A percentile compares a stretch with the other conserved stretches of the same genome.
Conservation (phyloP, 1,284 basidiomycete species). For the Pascua guehoae region DNA sequence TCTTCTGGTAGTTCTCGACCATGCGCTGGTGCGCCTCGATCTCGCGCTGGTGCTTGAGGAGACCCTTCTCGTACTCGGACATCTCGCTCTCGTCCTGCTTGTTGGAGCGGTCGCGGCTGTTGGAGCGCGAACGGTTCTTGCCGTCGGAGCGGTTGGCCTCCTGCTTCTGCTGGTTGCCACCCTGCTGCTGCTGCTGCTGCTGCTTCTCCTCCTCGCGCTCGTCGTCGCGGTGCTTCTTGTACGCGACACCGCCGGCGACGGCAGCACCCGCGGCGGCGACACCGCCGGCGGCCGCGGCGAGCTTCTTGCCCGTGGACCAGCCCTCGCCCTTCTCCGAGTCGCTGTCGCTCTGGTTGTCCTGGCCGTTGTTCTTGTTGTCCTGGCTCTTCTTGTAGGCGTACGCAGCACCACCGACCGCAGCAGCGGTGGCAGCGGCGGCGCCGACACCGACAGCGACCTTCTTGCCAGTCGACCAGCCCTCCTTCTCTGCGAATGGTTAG, state of each 20-base stretch:
- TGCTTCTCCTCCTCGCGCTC: neutral
- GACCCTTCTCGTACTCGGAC: constrained; percentile 2
- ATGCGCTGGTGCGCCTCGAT: constrained; percentile 8
- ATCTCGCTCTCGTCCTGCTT: neutral
- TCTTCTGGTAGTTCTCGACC: constrained; percentile 6
- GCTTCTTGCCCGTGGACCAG: neutral
- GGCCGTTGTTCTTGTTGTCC: neutral
- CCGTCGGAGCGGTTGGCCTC: neutral
- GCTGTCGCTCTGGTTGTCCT: neutral
- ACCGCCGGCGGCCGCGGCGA: neutral
- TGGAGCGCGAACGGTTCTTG: neutral
- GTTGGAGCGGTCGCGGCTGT: too few relatives aligned
- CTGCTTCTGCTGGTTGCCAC: neutral
- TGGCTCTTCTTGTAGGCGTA: too few relatives aligned
- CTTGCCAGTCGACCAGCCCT: too few relatives aligned
- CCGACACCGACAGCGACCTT: too few relatives aligned
- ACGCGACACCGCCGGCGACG: neutral
- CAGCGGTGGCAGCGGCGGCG: too few relatives aligned
- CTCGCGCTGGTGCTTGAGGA: constrained; percentile 10
- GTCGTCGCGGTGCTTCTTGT: neutral
- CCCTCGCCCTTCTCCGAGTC: too few relatives aligned
- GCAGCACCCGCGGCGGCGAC: neutral
- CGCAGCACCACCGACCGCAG: too few relatives aligned
- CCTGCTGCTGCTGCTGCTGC: neutral
- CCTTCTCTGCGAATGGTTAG: too few relatives aligned